phyloP scores from a whole-genome alignment of 495 filamentous ascomycete genomes.

The Penicillium canariense region DNA sequence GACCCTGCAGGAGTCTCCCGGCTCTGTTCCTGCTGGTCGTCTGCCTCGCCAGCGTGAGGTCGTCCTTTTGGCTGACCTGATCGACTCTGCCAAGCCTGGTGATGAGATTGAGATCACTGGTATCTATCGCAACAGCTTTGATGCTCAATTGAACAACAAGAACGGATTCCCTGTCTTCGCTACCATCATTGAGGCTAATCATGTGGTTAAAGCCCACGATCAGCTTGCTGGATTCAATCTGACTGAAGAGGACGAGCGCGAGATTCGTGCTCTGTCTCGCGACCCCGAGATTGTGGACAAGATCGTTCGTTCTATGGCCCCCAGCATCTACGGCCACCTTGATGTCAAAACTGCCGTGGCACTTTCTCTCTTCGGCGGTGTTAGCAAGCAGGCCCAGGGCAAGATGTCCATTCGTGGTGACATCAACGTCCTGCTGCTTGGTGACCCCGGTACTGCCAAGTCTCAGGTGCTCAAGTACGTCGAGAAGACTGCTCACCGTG shows the following conservation, averaged over 20 bases:
- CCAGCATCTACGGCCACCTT: constrained; percentile 93
- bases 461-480: constrained; percentile 98
- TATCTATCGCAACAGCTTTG: constrained; percentile 97
- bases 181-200: constrained; percentile 95
- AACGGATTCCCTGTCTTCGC: constrained; percentile 99
- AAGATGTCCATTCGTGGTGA: constrained; percentile 91
- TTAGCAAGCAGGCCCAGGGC: constrained; percentile 84
- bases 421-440: constrained; percentile 96
- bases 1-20: constrained; percentile 95
- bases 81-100: constrained; percentile 94
- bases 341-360: constrained; percentile 98
- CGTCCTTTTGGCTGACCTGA: constrained; percentile 94
- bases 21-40: constrained; percentile 94
- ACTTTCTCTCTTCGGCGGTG: constrained; percentile 91
- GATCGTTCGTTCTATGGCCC: constrained; percentile 90
- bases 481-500: constrained; percentile 94
- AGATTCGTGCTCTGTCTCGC: constrained; percentile 80
- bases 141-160: constrained; percentile 95
- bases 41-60: constrained; percentile 94
- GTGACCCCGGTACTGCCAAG: constrained; percentile 97
- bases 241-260: constrained; percentile 91
- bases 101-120: constrained; percentile 98
- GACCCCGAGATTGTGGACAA: constrained; percentile 95
- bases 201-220: constrained; percentile 95
- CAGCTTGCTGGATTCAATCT: constrained; percentile 96